Percentiles rank a stretch among this genome's conserved stretches.
Evolutionary conservation across 345 rosid genomes (phyloP).

Genomic region (Raphanus raphanistrum): DNA sequence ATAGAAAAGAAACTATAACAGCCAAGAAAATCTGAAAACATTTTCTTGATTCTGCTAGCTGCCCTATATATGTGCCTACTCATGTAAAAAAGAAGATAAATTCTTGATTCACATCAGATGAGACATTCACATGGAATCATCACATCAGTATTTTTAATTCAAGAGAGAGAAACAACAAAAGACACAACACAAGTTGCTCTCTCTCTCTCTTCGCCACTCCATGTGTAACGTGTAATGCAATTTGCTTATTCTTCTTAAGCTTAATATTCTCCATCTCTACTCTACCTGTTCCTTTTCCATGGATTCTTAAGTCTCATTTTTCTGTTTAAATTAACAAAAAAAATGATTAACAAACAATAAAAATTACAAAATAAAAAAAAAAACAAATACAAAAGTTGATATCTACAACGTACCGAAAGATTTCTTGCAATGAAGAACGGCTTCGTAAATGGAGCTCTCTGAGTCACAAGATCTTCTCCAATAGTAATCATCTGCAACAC

Average conservation of each 20-base stretch:
- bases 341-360: neutral
- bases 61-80: slow-evolving; percentile 39
- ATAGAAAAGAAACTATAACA: slow-evolving; percentile 16
- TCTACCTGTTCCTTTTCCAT: slow-evolving; percentile 31
- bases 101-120: slow-evolving; percentile 40
- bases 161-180: slow-evolving; percentile 40
- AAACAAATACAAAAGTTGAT: neutral
- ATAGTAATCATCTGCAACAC: slow-evolving; percentile 55
- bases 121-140: slow-evolving; percentile 42
- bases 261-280: slow-evolving; percentile 32
- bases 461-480: slow-evolving; percentile 86
- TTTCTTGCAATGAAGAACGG: slow-evolving; percentile 95
- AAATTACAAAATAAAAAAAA: neutral
- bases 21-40: slow-evolving; percentile 37
- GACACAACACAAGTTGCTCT: slow-evolving; percentile 35
- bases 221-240: slow-evolving; percentile 37
- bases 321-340: slow-evolving; percentile 22
- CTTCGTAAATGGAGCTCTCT: slow-evolving; percentile 87
- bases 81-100: slow-evolving; percentile 21
- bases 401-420: slow-evolving; percentile 54
- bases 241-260: slow-evolving; percentile 26
- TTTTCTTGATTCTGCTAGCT: slow-evolving; percentile 38
- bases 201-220: slow-evolving; percentile 21
- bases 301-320: slow-evolving; percentile 17
- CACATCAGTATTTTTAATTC: slow-evolving; percentile 39